Base-by-base conservation (phyloP, 352 stramenopile species). In the Phytophthora idaei region DNA sequence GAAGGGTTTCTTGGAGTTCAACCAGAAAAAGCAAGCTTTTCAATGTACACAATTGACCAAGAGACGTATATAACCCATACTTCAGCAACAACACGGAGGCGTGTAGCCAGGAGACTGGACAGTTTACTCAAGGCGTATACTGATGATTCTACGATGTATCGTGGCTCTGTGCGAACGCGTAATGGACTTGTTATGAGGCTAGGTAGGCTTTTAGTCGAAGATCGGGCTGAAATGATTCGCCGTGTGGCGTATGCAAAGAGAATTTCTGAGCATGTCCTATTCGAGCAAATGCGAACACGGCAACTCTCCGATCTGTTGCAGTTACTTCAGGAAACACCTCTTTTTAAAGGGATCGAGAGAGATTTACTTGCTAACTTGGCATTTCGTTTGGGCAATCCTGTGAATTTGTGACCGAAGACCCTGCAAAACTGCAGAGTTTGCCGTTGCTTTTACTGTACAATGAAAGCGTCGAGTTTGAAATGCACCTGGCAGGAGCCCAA, bases 141-240 rank as follows among this genome's bases (percentile, higher is more conserved):
- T 17, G 31, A 71, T 12, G 64, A 67, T 14, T 45, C 42, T 5
- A 49, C 50, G 15, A 25, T 67, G 36, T 63, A 56, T 63, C 50
- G 44, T 8, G 51, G 34, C 2, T 60, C 49, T 21, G 36, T 49
- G 7, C 68, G 51, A 29, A 25, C 61, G 7, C 71, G 69, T 0
- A 67, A 41, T 28, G 57, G 44, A 1, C 29, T 78, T 21, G 46
- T 78, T 5, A 64, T 64, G 21, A 42, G 69, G 14, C 31, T 66
- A 14, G 60, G 64, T 4, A 67, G 73, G 21, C 46, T 77, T 34
- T 49, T 78, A 1, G 46, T 78, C 12, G 73, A 80, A 32, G 69
- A 78, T 48, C 73, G 69, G n/a, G 73, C 69, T 12, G 73, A 80
- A 25, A 55, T 71, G 14, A 61, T 78, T 47, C 73, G 73, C 31